These are phyloP conservation scores for Tetradesmus lagerheimii DNA, from an alignment of 139 green algal genomes.

Conservation along the genomic window DNA sequence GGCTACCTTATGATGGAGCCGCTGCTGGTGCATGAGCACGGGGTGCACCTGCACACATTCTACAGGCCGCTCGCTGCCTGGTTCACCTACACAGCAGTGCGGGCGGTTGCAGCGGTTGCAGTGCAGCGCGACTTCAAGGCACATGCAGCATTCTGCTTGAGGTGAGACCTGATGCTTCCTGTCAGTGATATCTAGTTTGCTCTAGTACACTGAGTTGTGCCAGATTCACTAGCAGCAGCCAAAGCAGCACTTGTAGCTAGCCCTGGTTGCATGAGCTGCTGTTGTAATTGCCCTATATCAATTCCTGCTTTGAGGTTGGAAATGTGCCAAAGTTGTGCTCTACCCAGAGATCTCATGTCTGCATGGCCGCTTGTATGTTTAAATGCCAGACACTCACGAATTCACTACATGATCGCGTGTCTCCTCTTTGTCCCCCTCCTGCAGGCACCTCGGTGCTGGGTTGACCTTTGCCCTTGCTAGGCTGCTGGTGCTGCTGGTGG, in stretches of 20 bases:
- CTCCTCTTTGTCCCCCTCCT: background rate
- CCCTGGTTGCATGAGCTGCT: too few relatives aligned
- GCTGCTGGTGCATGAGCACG: background rate
- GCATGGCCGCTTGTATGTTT: too few relatives aligned
- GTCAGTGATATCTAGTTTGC: too few relatives aligned
- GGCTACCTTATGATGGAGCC: slow-evolving; percentile 35
- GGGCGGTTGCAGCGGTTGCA: background rate
- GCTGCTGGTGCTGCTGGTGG: slow-evolving; percentile 12
- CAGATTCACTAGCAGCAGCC: too few relatives aligned
- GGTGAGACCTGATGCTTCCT: background rate
- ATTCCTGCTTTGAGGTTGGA: too few relatives aligned
- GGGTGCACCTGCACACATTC: slow-evolving; percentile 3
- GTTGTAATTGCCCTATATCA: too few relatives aligned
- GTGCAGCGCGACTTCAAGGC: background rate
- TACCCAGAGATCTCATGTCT: too few relatives aligned
- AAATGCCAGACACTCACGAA: too few relatives aligned
- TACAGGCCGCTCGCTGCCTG: slow-evolving; percentile 20
- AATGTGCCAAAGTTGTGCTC: too few relatives aligned
- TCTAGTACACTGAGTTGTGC: too few relatives aligned
- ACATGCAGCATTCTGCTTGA: background rate
- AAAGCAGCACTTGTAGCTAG: too few relatives aligned
- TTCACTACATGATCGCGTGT: too few relatives aligned
- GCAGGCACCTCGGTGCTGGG: slow-evolving; percentile 2
- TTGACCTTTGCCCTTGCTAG: slow-evolving; percentile 29
- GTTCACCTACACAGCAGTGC: slow-evolving; percentile 21